These are phyloP conservation scores for Vitis labrusca DNA, from an alignment of 164 flowering plant species.

Conservation along the genomic window DNA sequence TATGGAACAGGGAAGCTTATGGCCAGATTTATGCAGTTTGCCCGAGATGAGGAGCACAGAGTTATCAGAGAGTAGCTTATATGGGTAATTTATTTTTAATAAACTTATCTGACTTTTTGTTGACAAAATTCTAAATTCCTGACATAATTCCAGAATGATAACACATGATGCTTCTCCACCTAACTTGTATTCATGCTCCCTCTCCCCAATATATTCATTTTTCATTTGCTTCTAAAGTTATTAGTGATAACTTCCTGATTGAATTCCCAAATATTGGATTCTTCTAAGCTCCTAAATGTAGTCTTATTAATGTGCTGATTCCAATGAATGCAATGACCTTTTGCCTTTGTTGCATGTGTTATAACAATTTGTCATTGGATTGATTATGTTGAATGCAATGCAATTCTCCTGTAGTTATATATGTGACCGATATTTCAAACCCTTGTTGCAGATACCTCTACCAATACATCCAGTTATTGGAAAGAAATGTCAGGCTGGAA, in stretches of 20 bases:
- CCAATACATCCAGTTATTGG: conserved; percentile 63
- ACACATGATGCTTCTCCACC: no score
- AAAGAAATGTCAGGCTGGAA: conserved; percentile 65
- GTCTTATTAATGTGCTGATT: background rate
- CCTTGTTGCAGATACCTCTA: conserved; percentile 66
- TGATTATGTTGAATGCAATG: no score
- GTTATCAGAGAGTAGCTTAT: conserved; percentile 66
- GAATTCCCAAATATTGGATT: no score
- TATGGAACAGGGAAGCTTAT: conserved; percentile 81
- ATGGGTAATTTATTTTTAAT: conserved; percentile 50
- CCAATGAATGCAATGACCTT: background rate
- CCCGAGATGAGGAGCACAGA: conserved; percentile 75
- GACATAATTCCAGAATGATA: no score
- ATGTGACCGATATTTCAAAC: conserved; percentile 7
- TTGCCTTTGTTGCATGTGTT: background rate
- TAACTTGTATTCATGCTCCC: no score
- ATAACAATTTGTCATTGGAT: background rate
- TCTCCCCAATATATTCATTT: no score
- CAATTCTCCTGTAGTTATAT: background rate
- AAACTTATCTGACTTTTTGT: background rate
- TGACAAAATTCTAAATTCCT: no score
- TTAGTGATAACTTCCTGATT: no score
- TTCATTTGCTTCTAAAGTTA: no score
- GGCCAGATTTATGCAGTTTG: conserved; percentile 76
- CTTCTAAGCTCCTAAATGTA: no score